Conservation (phyloP, 1,284 basidiomycete species). For the Boletellus deceptivus region DNA sequence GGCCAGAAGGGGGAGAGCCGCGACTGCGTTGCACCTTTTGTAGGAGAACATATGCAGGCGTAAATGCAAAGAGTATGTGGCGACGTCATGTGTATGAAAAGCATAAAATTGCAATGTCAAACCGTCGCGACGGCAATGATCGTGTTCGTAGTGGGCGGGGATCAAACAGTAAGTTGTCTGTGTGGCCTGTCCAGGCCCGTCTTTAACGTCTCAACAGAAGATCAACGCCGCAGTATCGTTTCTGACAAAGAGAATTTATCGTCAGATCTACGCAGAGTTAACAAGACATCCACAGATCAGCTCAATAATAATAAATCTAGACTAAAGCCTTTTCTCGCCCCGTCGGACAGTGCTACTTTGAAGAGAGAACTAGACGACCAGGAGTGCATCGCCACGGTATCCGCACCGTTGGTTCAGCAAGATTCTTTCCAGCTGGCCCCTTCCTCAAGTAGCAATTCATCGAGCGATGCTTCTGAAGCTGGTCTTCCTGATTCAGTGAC, state of each 20-base stretch:
- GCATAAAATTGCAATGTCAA: conserved; percentile 83
- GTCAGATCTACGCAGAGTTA: conserved; percentile 30
- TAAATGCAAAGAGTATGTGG: conserved; percentile 88
- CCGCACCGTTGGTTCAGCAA: conserved; percentile 10
- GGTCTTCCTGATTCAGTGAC: not conserved
- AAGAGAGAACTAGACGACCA: conserved; percentile 14
- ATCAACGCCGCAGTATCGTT: conserved; percentile 26
- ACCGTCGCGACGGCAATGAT: conserved; percentile 66
- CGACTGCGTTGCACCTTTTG: conserved; percentile 78
- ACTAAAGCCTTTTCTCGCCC: conserved; percentile 21
- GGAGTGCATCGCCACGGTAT: conserved; percentile 4
- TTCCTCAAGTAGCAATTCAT: conserved; percentile 6
- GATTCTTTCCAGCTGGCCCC: conserved; percentile 15
- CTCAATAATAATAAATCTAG: conserved; percentile 18
- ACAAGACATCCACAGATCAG: conserved; percentile 22
- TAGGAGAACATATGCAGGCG: conserved; percentile 72
- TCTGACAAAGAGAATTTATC: conserved; percentile 36
- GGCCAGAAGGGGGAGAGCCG: conserved; percentile 75
- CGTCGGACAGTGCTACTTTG: conserved; percentile 14
- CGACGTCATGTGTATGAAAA: conserved; percentile 81
- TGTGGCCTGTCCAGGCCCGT: not conserved
- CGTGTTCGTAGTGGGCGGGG: conserved; percentile 53
- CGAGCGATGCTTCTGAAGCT: conserved; percentile 3
- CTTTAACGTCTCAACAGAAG: conserved; percentile 30
- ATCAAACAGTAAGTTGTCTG: conserved; percentile 53